Evolutionary conservation across 2,329 filamentous ascomycete species (phyloP).

Genomic region (Trichoderma atrobrunneum): DNA sequence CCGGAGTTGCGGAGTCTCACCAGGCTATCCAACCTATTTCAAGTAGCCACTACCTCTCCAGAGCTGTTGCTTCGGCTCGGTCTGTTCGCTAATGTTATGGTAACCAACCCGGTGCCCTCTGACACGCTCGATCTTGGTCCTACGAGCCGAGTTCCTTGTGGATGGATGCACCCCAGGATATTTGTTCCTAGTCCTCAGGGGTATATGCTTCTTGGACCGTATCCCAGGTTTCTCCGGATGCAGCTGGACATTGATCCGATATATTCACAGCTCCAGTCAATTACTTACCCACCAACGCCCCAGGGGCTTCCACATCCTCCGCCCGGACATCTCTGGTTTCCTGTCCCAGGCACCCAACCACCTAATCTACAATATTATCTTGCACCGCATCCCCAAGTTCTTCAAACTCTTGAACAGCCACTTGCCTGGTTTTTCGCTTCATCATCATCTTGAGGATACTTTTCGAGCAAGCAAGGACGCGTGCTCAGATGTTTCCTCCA

Average conservation of each 20-base stretch:
- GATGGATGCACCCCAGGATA: neutral
- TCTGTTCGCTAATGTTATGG: conserved; percentile 62
- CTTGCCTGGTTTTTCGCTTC: neutral
- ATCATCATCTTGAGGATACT: neutral
- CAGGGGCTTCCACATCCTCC: neutral
- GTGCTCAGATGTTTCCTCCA: neutral
- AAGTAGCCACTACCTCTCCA: conserved; percentile 62
- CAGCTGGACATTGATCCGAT: neutral
- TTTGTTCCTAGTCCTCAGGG: neutral
- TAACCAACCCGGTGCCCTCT: conserved; percentile 56
- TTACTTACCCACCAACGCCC: neutral
- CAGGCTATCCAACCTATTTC: conserved; percentile 60
- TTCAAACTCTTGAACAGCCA: neutral
- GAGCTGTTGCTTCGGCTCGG: conserved; percentile 57
- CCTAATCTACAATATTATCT: neutral
- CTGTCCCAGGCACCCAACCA: neutral
- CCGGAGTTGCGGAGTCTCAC: conserved; percentile 60
- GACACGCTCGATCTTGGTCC: conserved; percentile 37
- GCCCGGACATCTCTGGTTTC: neutral
- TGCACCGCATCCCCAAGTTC: neutral
- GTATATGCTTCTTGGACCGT: neutral
- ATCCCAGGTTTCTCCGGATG: neutral
- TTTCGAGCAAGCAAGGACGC: neutral
- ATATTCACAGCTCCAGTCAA: neutral
- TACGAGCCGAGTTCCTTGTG: conserved; percentile 44